Evolutionary conservation across 352 stramenopile genomes (phyloP).

Genomic region (Phytophthora macrochlamydospora): DNA sequence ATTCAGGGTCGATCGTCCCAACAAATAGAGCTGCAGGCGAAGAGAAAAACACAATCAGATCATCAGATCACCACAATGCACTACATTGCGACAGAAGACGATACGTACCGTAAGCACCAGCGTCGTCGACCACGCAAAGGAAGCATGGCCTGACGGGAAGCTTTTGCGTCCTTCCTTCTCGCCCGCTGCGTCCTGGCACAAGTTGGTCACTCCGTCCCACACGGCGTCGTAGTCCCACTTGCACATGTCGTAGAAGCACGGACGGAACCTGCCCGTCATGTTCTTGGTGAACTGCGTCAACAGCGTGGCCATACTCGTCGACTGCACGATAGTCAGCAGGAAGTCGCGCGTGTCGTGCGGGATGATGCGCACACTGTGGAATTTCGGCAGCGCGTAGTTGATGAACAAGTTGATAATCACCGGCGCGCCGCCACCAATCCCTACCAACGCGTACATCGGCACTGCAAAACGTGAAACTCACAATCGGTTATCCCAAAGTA

Average conservation of each 20-base stretch:
- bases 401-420: slow-evolving; percentile 65
- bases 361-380: slow-evolving; percentile 60
- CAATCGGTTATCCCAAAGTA: not conserved
- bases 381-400: slow-evolving; percentile 66
- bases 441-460: slow-evolving; percentile 54
- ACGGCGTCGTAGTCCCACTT: slow-evolving; percentile 69
- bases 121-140: slow-evolving; percentile 81
- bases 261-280: slow-evolving; percentile 78
- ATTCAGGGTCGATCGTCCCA: slow-evolving; percentile 73
- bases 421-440: slow-evolving; percentile 41
- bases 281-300: slow-evolving; percentile 86
- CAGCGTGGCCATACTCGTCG: slow-evolving; percentile 57
- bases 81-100: not conserved
- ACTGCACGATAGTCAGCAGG: slow-evolving; percentile 68
- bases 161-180: slow-evolving; percentile 83
- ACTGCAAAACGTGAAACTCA: slow-evolving; percentile 27
- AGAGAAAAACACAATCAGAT: slow-evolving; percentile 34
- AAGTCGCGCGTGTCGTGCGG: slow-evolving; percentile 84
- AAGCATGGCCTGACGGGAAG: slow-evolving; percentile 83
- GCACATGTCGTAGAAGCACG: slow-evolving; percentile 88
- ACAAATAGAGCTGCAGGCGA: slow-evolving; percentile 63
- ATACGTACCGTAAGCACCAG: slow-evolving; percentile 37
- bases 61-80: not conserved
- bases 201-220: slow-evolving; percentile 78
- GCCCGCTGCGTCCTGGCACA: slow-evolving; percentile 55